These are phyloP conservation scores for Phalaenopsis hybrid DNA, from an alignment of 116 monocot species.

Conservation along the genomic window DNA sequence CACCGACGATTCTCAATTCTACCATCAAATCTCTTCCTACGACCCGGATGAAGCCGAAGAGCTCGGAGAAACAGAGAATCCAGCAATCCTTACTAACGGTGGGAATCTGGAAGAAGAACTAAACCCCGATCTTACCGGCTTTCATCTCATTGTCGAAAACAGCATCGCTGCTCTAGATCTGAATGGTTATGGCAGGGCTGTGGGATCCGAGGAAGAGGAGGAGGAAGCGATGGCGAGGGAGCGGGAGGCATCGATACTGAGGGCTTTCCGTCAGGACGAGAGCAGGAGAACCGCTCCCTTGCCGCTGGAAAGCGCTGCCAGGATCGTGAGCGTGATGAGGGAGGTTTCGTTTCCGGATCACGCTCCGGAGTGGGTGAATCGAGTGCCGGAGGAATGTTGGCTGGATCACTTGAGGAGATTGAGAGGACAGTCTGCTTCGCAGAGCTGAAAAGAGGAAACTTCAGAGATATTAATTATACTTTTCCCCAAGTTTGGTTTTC, in stretches of 20 bases:
- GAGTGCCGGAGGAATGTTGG: conserved; percentile 56
- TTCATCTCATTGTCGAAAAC: conserved; percentile 8
- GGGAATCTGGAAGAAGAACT: conserved; percentile 5
- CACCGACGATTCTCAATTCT: conserved; percentile 14
- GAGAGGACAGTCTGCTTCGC: conserved; percentile 22
- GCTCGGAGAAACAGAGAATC: background rate
- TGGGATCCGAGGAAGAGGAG: conserved; percentile 16
- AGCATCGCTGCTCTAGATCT: conserved; percentile 41
- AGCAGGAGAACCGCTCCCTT: conserved; percentile 51
- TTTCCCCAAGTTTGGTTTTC: background rate
- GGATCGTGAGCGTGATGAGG: conserved; percentile 59
- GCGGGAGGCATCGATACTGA: conserved; percentile 44
- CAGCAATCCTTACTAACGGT: conserved; percentile 6
- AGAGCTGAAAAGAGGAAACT: conserved; percentile 2
- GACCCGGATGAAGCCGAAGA: conserved; percentile 16
- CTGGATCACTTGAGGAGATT: conserved; percentile 39
- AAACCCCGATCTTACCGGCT: conserved; percentile 13
- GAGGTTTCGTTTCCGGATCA: conserved; percentile 47
- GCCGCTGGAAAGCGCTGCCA: conserved; percentile 43
- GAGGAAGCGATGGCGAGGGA: conserved; percentile 27
- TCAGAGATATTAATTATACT: background rate
- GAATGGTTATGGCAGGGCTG: conserved; percentile 10
- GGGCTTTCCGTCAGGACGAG: conserved; percentile 64
- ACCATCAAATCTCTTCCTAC: conserved; percentile 35
- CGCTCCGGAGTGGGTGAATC: conserved; percentile 44